A percentile compares a stretch with the other conserved stretches of the same genome.
Evolutionary conservation across 1,284 basidiomycete genomes (phyloP).

Genomic region (Trametes hirsuta): DNA sequence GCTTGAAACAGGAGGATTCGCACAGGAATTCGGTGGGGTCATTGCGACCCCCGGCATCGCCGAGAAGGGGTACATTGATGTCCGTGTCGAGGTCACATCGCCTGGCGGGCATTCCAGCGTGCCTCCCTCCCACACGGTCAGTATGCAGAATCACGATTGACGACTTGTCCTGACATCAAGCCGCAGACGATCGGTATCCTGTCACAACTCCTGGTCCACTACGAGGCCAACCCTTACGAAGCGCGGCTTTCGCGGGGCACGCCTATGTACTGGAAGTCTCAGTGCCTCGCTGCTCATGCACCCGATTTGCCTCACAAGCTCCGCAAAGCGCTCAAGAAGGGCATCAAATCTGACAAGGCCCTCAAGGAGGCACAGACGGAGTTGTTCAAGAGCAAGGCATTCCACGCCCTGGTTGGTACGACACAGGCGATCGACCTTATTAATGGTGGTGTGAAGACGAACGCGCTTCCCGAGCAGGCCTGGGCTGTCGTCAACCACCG

Average conservation of each 20-base stretch:
- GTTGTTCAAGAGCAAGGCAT: constrained; percentile 36
- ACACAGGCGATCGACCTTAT: constrained; percentile 67
- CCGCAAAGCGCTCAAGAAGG: constrained; percentile 40
- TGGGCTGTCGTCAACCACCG: constrained; percentile 59
- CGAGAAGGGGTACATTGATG: constrained; percentile 70
- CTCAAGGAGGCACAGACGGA: constrained; percentile 44
- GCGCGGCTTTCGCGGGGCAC: constrained; percentile 44
- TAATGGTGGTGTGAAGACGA: constrained; percentile 62
- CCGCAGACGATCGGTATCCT: constrained; percentile 59
- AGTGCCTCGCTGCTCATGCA: constrained; percentile 50
- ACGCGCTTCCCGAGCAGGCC: constrained; percentile 60
- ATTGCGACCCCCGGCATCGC: constrained; percentile 56
- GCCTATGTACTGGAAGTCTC: constrained; percentile 46
- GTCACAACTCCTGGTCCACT: constrained; percentile 49
- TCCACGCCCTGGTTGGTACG: constrained; percentile 48
- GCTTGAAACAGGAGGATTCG: constrained; percentile 36
- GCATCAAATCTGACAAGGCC: constrained; percentile 44
- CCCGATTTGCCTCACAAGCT: constrained; percentile 45
- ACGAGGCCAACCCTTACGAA: constrained; percentile 52
- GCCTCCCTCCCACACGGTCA: constrained; percentile 59
- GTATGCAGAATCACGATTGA: constrained; percentile 3
- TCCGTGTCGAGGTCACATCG: constrained; percentile 55
- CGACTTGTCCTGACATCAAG: neutral
- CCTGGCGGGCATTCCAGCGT: constrained; percentile 71
- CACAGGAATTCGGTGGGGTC: constrained; percentile 39